phyloP scores from a whole-genome alignment of 1,139 yeast genomes.

The Magnusiomyces sp. region DNA sequence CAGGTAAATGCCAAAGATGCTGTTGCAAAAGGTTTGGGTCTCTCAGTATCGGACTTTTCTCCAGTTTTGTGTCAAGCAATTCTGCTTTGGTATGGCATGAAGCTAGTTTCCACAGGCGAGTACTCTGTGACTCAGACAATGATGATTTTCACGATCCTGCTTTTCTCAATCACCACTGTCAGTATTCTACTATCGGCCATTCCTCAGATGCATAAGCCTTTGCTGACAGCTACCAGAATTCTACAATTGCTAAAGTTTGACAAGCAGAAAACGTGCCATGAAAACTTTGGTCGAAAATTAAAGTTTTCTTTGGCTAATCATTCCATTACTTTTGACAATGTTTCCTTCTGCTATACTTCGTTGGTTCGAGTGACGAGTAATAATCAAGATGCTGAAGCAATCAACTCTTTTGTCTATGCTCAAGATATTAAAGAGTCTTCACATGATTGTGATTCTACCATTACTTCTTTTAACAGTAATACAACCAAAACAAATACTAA shows the following conservation, averaged over 20 bases:
- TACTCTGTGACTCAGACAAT: constrained; percentile 52
- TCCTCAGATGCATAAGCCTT: constrained; percentile 72
- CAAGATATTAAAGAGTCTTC: too few relatives aligned
- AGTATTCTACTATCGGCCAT: constrained; percentile 51
- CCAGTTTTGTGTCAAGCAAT: constrained; percentile 58
- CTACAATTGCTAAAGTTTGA: constrained; percentile 37
- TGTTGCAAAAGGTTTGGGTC: constrained; percentile 45
- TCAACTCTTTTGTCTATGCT: too few relatives aligned
- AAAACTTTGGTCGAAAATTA: constrained; percentile 12
- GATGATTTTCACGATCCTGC: constrained; percentile 60
- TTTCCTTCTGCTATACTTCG: constrained; percentile 12
- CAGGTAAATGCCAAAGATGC: constrained; percentile 23
- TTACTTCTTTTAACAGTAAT: too few relatives aligned
- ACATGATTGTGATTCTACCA: too few relatives aligned
- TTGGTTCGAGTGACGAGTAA: too few relatives aligned
- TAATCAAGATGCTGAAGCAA: too few relatives aligned
- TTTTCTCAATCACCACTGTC: constrained; percentile 65
- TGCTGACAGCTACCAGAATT: constrained; percentile 31
- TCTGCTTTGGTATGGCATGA: constrained; percentile 68
- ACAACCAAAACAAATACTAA: too few relatives aligned
- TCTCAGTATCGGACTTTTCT: constrained; percentile 47
- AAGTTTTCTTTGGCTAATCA: constrained; percentile 7
- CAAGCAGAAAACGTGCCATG: constrained; percentile 26
- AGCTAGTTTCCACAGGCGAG: constrained; percentile 47
- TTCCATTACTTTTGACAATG: constrained; percentile 9